Evolutionary conservation across 1,139 yeast genomes (phyloP).

Genomic region (Protomyces arabidopsidicola): DNA sequence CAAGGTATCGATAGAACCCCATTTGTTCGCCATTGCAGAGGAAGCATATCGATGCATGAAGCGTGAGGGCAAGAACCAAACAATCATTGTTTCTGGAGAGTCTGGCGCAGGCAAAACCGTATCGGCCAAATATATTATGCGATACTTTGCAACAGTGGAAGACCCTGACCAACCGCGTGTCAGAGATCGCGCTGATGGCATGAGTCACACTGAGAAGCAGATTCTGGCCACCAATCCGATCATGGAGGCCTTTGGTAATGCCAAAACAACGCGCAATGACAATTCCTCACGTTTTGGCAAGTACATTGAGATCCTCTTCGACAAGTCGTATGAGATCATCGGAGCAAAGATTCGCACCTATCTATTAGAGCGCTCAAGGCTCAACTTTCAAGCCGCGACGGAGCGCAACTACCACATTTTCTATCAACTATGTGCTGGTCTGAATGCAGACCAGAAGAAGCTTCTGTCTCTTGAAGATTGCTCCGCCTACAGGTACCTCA

Average conservation of each 20-base stretch:
- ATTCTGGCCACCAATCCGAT: constrained; percentile 96
- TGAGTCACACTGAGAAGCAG: constrained; percentile 90
- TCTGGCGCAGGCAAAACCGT: constrained; percentile 99
- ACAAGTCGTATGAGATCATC: constrained; percentile 66
- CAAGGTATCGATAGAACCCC: constrained; percentile 94
- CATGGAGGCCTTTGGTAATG: constrained; percentile 98
- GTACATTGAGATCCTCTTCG: constrained; percentile 84
- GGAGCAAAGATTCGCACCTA: constrained; percentile 95
- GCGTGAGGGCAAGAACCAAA: constrained; percentile 76
- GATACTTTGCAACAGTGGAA: constrained; percentile 94
- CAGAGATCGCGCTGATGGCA: constrained; percentile 35
- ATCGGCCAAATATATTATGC: constrained; percentile 93
- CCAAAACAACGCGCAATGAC: constrained; percentile 94
- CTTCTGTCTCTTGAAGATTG: constrained; percentile 55
- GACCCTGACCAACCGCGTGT: constrained; percentile 47
- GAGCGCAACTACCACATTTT: constrained; percentile 96
- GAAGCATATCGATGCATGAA: constrained; percentile 97
- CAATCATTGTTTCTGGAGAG: constrained; percentile 95
- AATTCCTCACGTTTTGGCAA: constrained; percentile 97
- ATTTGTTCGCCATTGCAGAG: constrained; percentile 94
- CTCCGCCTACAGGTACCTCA: constrained; percentile 71
- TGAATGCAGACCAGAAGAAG: constrained; percentile 55
- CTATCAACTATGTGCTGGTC: constrained; percentile 82
- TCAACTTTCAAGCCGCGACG: constrained; percentile 81
- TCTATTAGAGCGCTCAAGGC: constrained; percentile 83